phyloP scores from a whole-genome alignment of 345 rosid genomes.

The Gossypium herbaceum region DNA sequence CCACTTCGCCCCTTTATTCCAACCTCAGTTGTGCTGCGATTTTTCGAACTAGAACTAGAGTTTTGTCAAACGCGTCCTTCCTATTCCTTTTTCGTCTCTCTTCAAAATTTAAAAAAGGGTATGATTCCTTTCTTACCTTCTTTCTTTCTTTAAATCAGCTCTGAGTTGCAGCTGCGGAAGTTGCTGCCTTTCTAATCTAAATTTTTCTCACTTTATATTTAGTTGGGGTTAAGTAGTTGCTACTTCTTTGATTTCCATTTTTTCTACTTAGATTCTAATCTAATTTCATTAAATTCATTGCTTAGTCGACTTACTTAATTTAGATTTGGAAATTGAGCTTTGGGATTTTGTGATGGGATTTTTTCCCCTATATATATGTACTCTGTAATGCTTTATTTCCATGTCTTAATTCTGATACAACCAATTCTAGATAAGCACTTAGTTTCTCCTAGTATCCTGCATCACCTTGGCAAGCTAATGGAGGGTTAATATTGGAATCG shows the following conservation, averaged over 20 bases:
- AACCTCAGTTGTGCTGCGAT: background rate
- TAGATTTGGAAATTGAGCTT: background rate
- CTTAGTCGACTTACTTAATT: background rate
- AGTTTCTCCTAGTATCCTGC: background rate
- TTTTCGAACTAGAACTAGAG: constrained; percentile 11
- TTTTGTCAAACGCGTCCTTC: background rate
- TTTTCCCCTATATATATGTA: background rate
- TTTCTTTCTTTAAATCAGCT: background rate
- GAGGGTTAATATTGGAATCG: background rate
- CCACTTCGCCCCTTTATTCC: background rate
- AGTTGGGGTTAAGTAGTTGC: background rate
- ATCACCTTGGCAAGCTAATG: constrained; percentile 6
- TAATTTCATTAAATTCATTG: background rate
- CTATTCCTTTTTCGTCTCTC: background rate
- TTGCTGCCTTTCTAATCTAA: background rate
- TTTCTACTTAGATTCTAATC: background rate
- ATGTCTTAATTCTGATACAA: background rate
- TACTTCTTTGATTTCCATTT: background rate
- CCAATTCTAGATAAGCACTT: background rate
- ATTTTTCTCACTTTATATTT: background rate
- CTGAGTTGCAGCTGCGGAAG: background rate
- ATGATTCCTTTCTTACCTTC: background rate
- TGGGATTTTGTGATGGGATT: constrained; percentile 1
- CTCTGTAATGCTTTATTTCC: background rate
- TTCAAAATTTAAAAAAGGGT: background rate